Conservation (phyloP, 2,329 filamentous ascomycete species). For the Boeremia lycopersici region DNA sequence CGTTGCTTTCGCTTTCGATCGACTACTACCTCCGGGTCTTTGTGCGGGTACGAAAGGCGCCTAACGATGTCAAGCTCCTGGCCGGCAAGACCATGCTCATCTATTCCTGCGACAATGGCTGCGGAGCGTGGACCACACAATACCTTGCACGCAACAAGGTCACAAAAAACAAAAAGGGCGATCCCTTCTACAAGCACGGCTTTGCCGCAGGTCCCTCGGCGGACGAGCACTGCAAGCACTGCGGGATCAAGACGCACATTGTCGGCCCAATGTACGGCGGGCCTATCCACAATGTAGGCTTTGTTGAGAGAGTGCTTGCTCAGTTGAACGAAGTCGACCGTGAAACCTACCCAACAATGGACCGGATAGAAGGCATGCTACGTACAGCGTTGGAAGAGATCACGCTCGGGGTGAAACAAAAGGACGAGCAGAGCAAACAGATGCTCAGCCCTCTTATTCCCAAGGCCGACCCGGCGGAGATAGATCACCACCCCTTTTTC, state of each 20-base stretch:
- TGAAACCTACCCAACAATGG: constrained; percentile 77
- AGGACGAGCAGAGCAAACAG: constrained; percentile 27
- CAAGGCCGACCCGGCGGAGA: constrained; percentile 40
- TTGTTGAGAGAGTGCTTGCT: constrained; percentile 78
- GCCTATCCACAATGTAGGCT: constrained; percentile 81
- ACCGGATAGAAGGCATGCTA: constrained; percentile 89
- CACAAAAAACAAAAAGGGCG: constrained; percentile 70
- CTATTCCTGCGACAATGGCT: constrained; percentile 89
- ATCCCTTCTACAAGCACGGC: constrained; percentile 75
- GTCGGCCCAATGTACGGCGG: constrained; percentile 96
- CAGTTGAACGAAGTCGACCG: constrained; percentile 71
- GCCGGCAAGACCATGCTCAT: constrained; percentile 91
- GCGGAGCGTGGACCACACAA: constrained; percentile 89
- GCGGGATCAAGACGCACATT: constrained; percentile 83
- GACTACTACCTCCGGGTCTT: constrained; percentile 95
- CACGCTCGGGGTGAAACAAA: constrained; percentile 35
- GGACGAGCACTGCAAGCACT: constrained; percentile 76
- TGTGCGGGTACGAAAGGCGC: constrained; percentile 78
- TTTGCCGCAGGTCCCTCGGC: constrained; percentile 73
- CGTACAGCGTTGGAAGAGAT: constrained; percentile 82
- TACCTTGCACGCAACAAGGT: constrained; percentile 73
- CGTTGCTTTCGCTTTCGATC: constrained; percentile 88
- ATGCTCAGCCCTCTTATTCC: constrained; percentile 48
- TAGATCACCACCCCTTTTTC: constrained; percentile 85
- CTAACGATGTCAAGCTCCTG: constrained; percentile 85